Base-by-base conservation (phyloP, 2,329 filamentous ascomycete genomes). In the Claviceps monticola region DNA sequence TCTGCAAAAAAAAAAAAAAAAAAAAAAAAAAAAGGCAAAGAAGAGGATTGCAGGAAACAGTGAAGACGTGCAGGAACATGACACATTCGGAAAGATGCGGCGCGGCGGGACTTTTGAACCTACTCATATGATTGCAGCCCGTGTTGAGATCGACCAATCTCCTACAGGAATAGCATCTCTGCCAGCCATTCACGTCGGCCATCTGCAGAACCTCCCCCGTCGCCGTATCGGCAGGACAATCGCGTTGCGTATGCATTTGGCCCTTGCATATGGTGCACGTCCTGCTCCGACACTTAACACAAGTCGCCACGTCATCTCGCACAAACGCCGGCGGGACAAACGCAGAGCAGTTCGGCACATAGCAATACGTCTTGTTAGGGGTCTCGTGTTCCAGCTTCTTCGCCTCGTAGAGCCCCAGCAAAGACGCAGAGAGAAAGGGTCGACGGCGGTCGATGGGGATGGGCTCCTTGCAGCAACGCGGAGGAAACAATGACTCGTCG, bases 101-200 rank as follows among this genome's bases (percentile, higher is more conserved):
- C 29, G 9, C 29, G 9, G 9, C 29, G 29, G 29, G 29, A 34
- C 29, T 34, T 11, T 11, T 34, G 14, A 17, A 9, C 8, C 8
- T 19, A 81, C 78, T 76, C 3, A 82, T 81, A 50, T 82, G 78
- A 49, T 75, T 67, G 54, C 79, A 82, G 1, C 79, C 78, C 0
- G 39, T 17, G 0, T 59, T 37, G 0, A 78, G 61, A 60, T 80
- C 75, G 0, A 82, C 67, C 13, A 82, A 37, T 1, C 64, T 53
- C 2, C 55, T 57, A 56, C 79, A 82, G 0, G 55, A 52, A 4
- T 58, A 60, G 53, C 79, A 82, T 2, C 70, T 65, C 59, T 76
- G 71, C 78, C 78, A 82, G 1, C 69, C 67, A 4, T 74, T 61
- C 3, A 66, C 54, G 0, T 55, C 52, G 0, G 74, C 76, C 1